These are phyloP conservation scores for Limnanthes douglasii DNA, from an alignment of 345 rosid species.

Conservation along the genomic window DNA sequence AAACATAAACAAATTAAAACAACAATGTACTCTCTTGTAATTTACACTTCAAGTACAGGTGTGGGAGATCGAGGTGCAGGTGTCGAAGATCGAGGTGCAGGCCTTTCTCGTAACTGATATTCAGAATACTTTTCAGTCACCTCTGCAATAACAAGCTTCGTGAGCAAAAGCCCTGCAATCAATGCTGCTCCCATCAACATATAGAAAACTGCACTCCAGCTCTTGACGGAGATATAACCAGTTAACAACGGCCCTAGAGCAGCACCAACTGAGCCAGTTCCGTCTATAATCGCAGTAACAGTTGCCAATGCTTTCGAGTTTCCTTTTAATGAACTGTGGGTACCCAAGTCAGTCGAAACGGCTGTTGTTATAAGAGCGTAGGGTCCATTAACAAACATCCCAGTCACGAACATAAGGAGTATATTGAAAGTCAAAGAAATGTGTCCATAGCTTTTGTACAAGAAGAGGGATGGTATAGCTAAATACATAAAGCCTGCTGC, in stretches of 20 bases:
- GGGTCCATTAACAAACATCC: constrained; percentile 80
- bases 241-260: constrained; percentile 87
- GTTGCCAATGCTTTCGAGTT: constrained; percentile 94
- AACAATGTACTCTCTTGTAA: too few species aligned
- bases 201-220: constrained; percentile 85
- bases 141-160: constrained; percentile 60
- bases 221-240: constrained; percentile 66
- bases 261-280: constrained; percentile 95
- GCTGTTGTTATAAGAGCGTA: constrained; percentile 96
- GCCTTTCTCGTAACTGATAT: too few species aligned
- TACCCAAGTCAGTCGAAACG: constrained; percentile 88
- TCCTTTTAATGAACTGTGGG: constrained; percentile 83
- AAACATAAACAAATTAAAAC: too few species aligned
- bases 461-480: constrained; percentile 78
- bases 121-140: too few species aligned
- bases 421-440: constrained; percentile 49
- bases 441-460: constrained; percentile 67
- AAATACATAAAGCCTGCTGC: constrained; percentile 88
- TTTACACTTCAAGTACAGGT: too few species aligned
- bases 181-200: constrained; percentile 91
- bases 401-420: constrained; percentile 61
- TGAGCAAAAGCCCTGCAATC: constrained; percentile 66
- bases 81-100: too few species aligned
- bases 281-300: constrained; percentile 85
- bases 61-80: too few species aligned